Evolutionary conservation across 2,329 filamentous ascomycete genomes (phyloP).

Genomic region (Penicillium brevicompactum): DNA sequence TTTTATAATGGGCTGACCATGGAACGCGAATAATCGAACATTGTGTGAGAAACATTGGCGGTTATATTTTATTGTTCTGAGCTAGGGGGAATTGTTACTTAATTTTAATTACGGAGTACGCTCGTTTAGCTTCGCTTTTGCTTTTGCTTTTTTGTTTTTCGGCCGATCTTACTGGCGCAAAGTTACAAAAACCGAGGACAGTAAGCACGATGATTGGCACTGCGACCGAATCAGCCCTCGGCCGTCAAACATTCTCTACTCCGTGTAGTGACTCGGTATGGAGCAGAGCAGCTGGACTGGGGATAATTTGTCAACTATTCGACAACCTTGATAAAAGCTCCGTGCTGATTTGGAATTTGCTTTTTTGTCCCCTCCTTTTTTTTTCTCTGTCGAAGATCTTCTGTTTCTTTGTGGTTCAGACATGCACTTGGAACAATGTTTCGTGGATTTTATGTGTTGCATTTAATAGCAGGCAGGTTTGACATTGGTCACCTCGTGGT

Average conservation of each 20-base stretch:
- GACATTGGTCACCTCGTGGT: conserved; percentile 24
- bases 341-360: neutral
- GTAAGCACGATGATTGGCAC: conserved; percentile 19
- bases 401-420: conserved; percentile 13
- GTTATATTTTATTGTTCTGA: neutral
- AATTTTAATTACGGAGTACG: neutral
- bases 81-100: neutral
- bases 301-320: conserved; percentile 4
- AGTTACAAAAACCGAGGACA: conserved; percentile 15
- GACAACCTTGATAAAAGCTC: neutral
- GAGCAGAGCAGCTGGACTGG: neutral
- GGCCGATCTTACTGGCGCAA: conserved; percentile 20
- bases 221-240: conserved; percentile 16
- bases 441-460: neutral
- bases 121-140: neutral
- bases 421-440: conserved; percentile 6
- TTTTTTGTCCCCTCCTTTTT: neutral
- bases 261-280: neutral
- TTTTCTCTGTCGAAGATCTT: neutral
- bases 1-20: neutral
- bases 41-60: neutral
- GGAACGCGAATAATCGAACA: neutral
- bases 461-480: conserved; percentile 14
- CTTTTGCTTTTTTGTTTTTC: neutral
- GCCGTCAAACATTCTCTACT: neutral